These are phyloP conservation scores for Canna indica DNA, from an alignment of 176 grass and related monocot species.

Conservation along the genomic window DNA sequence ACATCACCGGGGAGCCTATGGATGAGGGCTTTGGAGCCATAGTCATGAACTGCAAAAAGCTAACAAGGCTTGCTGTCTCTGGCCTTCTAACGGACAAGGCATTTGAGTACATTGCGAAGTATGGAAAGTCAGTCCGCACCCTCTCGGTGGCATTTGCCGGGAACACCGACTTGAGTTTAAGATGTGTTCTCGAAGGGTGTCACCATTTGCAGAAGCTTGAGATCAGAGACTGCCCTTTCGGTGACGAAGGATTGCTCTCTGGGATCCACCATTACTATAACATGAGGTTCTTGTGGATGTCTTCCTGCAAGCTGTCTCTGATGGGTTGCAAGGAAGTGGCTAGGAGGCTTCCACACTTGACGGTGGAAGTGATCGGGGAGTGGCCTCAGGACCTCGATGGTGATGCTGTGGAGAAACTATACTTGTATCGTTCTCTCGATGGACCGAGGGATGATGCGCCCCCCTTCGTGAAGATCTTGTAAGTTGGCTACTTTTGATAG, in stretches of 20 bases:
- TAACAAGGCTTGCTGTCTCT: conserved; percentile 9
- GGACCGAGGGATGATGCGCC: conserved; percentile 3
- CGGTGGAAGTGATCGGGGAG: conserved; percentile 8
- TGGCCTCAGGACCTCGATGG: background rate
- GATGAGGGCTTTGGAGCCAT: conserved; percentile 17
- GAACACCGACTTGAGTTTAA: background rate
- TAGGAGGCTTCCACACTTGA: conserved; percentile 1
- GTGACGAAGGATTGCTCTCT: background rate
- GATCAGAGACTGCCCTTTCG: conserved; percentile 18
- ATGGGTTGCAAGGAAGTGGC: conserved; percentile 13
- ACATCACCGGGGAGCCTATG: conserved; percentile 2
- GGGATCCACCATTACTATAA: conserved; percentile 21
- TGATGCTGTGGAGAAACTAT: conserved; percentile 12
- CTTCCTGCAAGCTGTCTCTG: conserved; percentile 3
- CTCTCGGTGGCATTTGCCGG: conserved; percentile 13
- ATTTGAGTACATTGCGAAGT: conserved; percentile 8
- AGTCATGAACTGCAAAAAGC: conserved; percentile 22
- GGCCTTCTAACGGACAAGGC: conserved; percentile 11
- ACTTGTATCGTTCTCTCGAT: background rate
- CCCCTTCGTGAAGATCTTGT: conserved; percentile 13
- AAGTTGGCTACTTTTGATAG: background rate
- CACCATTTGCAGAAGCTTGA: conserved; percentile 11
- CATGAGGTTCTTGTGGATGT: conserved; percentile 26
- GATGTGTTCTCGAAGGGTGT: conserved; percentile 1
- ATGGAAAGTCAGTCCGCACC: conserved; percentile 9